phyloP scores from a whole-genome alignment of 2,329 filamentous ascomycete species.

The Thermochaetoides dissita region DNA sequence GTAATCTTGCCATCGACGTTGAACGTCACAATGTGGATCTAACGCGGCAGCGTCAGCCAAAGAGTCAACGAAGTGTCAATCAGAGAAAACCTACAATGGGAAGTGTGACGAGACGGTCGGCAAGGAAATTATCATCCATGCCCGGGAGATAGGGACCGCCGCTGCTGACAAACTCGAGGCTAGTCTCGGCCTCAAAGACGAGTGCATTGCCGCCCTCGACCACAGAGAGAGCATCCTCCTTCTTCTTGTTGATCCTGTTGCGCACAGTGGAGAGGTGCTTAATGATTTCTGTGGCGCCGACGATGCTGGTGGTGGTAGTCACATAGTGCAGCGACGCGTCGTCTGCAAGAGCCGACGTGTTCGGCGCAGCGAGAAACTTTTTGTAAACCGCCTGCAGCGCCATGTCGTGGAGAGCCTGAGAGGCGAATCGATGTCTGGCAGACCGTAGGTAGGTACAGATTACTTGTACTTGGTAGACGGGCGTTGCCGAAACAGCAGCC shows the following conservation, averaged over 20 bases:
- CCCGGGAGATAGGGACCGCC: slow-evolving; percentile 79
- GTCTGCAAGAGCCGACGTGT: slow-evolving; percentile 45
- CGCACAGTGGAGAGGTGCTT: slow-evolving; percentile 63
- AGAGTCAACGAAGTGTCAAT: not conserved
- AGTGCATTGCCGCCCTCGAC: slow-evolving; percentile 59
- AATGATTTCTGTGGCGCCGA: slow-evolving; percentile 60
- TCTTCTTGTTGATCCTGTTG: slow-evolving; percentile 69
- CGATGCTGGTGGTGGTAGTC: slow-evolving; percentile 66
- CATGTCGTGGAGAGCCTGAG: slow-evolving; percentile 22
- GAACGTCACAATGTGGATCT: slow-evolving; percentile 85
- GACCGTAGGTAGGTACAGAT: not conserved
- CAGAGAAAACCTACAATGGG: slow-evolving; percentile 54
- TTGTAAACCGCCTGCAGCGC: slow-evolving; percentile 46
- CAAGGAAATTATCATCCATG: slow-evolving; percentile 86
- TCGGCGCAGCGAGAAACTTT: slow-evolving; percentile 57
- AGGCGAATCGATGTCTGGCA: not conserved
- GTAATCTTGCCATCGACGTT: slow-evolving; percentile 62
- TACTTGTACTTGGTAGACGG: too few species aligned
- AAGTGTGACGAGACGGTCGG: slow-evolving; percentile 65
- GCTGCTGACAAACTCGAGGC: slow-evolving; percentile 64
- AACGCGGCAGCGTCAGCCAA: not conserved
- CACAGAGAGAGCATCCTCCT: slow-evolving; percentile 58
- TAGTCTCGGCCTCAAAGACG: slow-evolving; percentile 67
- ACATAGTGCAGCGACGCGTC: slow-evolving; percentile 73
- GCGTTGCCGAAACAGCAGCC: too few species aligned